These are phyloP conservation scores for Phyllosticta citriasiana DNA, from an alignment of 2,329 filamentous ascomycete species.

Conservation along the genomic window DNA sequence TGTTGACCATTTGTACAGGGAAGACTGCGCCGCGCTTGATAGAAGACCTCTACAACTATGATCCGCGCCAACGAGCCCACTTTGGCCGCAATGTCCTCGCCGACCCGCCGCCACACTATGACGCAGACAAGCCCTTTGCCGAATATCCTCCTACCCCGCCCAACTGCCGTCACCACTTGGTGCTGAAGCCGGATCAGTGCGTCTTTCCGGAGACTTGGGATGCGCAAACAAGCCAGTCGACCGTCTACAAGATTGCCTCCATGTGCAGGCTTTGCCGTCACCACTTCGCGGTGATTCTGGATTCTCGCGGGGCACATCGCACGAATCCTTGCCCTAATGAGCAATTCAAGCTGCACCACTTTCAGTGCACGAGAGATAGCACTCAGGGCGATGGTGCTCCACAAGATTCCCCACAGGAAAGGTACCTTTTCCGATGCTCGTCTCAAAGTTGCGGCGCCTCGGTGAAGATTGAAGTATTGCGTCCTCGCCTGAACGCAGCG, in stretches of 20 bases:
- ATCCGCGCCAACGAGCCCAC: conserved; percentile 37
- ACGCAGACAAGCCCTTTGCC: conserved; percentile 19
- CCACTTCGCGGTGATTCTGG: conserved; percentile 50
- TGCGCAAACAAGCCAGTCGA: conserved; percentile 25
- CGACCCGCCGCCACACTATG: conserved; percentile 45
- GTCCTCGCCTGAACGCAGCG: conserved; percentile 40
- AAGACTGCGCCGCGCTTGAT: conserved; percentile 42
- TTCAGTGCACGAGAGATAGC: conserved; percentile 34
- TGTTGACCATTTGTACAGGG: conserved; percentile 19
- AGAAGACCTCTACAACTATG: conserved; percentile 43
- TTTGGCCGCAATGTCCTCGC: conserved; percentile 47
- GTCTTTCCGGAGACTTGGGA: conserved; percentile 33
- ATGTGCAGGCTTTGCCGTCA: conserved; percentile 52
- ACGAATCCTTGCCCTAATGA: conserved; percentile 37
- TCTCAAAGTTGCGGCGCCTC: conserved; percentile 44
- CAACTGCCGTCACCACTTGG: conserved; percentile 51
- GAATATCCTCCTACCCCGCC: conserved; percentile 14
- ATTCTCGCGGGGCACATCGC: conserved; percentile 35
- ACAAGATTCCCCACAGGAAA: conserved; percentile 18
- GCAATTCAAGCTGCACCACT: conserved; percentile 52
- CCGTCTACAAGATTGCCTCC: conserved; percentile 47
- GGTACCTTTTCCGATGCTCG: conserved; percentile 47
- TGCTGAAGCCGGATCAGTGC: conserved; percentile 47
- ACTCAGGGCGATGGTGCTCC: conserved; percentile 13
- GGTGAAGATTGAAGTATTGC: conserved; percentile 43